These are phyloP conservation scores for Apostasia shenzhenica DNA, from an alignment of 106 monocot genomes.

Conservation along the genomic window DNA sequence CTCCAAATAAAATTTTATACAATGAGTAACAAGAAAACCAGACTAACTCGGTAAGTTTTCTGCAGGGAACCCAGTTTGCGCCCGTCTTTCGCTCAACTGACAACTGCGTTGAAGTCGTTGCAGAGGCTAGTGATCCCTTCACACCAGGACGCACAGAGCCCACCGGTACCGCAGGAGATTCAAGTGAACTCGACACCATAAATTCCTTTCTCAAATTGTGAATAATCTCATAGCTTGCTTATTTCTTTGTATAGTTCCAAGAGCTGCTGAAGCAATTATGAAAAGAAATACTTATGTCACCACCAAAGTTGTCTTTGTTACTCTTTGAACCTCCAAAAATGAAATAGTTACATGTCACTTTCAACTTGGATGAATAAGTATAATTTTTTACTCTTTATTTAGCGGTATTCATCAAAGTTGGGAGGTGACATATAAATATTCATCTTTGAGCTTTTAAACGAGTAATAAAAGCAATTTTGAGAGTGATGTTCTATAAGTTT, in stretches of 20 bases:
- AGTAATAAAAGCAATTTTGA: no score
- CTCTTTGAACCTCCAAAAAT: no score
- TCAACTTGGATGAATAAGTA: no score
- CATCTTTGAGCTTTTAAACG: no score
- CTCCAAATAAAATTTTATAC: neutral
- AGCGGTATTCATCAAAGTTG: no score
- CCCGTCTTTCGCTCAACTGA: conserved; percentile 83
- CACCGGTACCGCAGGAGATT: conserved; percentile 50
- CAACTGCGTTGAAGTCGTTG: conserved; percentile 53
- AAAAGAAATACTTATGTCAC: neutral
- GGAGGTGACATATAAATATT: no score
- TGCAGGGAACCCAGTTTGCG: conserved; percentile 85
- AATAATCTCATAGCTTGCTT: neutral
- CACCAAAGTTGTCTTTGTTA: neutral
- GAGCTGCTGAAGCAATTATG: neutral
- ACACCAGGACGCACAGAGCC: conserved; percentile 41
- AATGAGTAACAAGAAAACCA: neutral
- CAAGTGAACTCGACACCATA: conserved; percentile 58
- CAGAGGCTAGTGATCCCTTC: conserved; percentile 62
- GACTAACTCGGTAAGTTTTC: neutral
- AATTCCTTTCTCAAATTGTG: conserved; percentile 3
- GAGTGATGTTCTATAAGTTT: no score
- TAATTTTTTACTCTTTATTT: no score
- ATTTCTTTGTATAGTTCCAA: neutral
- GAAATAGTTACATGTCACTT: no score